Base-by-base conservation (phyloP, 345 rosid genomes). In the Rhodamnia argentea region DNA sequence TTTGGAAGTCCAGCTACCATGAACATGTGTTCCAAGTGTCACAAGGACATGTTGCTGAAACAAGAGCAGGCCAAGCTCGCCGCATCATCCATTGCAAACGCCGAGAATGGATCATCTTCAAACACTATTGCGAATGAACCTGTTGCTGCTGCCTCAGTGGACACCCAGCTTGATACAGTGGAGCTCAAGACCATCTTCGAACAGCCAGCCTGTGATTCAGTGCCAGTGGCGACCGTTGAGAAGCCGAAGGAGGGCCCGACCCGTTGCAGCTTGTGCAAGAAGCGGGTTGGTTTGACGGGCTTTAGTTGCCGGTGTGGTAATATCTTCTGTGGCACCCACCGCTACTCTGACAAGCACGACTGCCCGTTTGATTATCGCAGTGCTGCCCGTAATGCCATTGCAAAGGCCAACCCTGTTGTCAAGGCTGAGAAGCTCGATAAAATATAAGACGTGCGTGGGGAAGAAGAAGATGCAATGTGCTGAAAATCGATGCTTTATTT, bases 21-120 rank as follows among this genome's bases (percentile, higher is more conserved):
- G 97, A 96, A 96, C 89, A 94, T 96, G 98, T 96, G 99, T 85
- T 96, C 99, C 32, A 96, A 96, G 91, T 96, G 98, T 92, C 98
- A 96, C 94, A 95, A 96, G 93, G 94, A 88, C 86, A 89, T 89
- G 83, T 32, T 94, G 82, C 87, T 94, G 89, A 93, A 95, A 87
- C 95, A 95, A 89, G 95, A 95, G 87, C 96, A 96, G 56, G 92
- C 95, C 37, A 92, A 94, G 90, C 92, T 94, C 84, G 96, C 98
- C 3, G 93, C 93, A 51, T 91, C 96, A 64, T 90, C 96, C 26
- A 90, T 95, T 53, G 98, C 91, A 86, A 90, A 89, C 84, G 84
- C 94, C 58, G 91, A 93, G 88, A 91, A 91, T 88, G 95, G 92
- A 85, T 78, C 88, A 23, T 89, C n/a, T n/a, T n/a, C 94, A 62